Evolutionary conservation across 257 asterid species (phyloP).

Genomic region (Petunia axillaris): DNA sequence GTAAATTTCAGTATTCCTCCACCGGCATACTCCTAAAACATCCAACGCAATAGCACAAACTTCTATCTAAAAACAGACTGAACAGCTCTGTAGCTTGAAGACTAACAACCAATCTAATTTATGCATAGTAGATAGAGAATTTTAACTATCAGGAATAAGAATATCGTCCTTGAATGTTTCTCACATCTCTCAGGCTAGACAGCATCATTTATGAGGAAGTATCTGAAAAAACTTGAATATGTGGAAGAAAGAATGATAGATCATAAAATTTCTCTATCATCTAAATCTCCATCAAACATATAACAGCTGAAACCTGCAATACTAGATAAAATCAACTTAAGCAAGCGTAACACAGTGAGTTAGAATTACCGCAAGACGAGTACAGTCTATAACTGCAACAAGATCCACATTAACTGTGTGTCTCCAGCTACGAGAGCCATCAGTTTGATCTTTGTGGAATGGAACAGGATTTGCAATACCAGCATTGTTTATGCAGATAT

Average conservation of each 20-base stretch:
- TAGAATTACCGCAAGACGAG: conserved; percentile 70
- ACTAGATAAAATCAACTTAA: background rate
- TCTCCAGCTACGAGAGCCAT: conserved; percentile 82
- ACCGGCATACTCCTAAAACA: no score
- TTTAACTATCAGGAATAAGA: no score
- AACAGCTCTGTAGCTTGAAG: background rate
- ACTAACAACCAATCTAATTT: background rate
- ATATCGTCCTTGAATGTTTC: no score
- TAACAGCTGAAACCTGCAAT: background rate
- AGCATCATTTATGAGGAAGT: background rate
- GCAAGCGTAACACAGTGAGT: background rate
- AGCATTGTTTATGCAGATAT: conserved; percentile 82
- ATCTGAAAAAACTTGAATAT: background rate
- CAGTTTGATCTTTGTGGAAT: conserved; percentile 63
- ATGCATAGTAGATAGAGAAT: background rate
- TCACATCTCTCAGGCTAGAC: no score
- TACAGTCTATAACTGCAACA: conserved; percentile 63
- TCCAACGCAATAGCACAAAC: no score
- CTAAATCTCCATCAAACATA: background rate
- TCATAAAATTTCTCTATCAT: no score
- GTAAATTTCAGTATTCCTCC: no score
- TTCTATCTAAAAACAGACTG: background rate
- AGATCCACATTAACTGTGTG: conserved; percentile 68
- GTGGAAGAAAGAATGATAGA: no score
- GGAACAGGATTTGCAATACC: conserved; percentile 64